Base-by-base conservation (phyloP, 345 rosid genomes). In the Pistacia atlantica region DNA sequence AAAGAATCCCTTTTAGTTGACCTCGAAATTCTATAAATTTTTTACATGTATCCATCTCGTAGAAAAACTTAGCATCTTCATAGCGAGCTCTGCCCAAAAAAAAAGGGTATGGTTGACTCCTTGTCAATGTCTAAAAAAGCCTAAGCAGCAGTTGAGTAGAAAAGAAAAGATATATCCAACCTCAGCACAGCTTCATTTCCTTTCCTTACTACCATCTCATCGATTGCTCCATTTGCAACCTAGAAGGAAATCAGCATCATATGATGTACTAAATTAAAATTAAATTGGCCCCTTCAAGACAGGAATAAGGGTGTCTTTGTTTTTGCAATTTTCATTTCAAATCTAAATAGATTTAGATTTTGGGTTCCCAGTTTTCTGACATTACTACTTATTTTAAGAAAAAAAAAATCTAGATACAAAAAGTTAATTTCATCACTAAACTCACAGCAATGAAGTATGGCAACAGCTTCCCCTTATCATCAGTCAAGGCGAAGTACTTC, bases 141-240 rank as follows among this genome's bases (percentile, higher is more conserved):
- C 12, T 64, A 37, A 60, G 7, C 76, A 65, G 77, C 22, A 73
- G 18, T 31, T 31, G 65, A 58, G 57, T 77, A 55, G 37, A 51
- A 67, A 56, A 12, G 52, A 68, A 48, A 68, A 72, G 59, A 74
- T 52, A 75, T 64, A 74, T 72, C 64, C 51, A 81, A 95, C 99
- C 99, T 95, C 85, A 95, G 96, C 58, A 95, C 99, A 78, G 99
- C 99, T 87, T 95, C 99, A 85, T 93, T 95, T 82, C 99, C 99
- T 86, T 93, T 88, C 83, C 83, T 87, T 75, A 95, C 99, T 65
- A 92, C 85, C 18, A 54, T 78, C 84, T 92, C 92, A 74, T 92
- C 84, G 70, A 95, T 89, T 69, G 93, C 82, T 79, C 99, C 99
- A 87, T 95, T 95, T 70, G 97, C 99, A 82, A 95, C 98, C 99